A percentile compares a stretch with the other conserved stretches of the same genome.
Conservation (phyloP, 495 filamentous ascomycete species). For the Astrothelium subdiscretum region DNA sequence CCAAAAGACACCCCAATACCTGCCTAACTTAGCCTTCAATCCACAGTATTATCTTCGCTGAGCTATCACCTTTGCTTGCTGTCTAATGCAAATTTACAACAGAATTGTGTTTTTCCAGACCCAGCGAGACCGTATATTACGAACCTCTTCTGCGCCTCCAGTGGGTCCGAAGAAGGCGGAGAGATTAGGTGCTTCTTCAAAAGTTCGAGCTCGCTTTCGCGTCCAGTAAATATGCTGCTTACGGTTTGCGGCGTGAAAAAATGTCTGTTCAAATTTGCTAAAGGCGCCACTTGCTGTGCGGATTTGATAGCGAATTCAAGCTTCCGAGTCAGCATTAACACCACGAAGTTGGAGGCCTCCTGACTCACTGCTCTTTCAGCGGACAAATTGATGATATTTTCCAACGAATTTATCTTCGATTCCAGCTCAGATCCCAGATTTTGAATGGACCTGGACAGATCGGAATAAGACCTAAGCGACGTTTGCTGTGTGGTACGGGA, state of each 20-base stretch:
- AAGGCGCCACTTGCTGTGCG: not conserved
- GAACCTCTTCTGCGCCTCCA: constrained; percentile 12
- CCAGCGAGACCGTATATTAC: constrained; percentile 20
- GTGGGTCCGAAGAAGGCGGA: not conserved
- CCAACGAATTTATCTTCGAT: not conserved
- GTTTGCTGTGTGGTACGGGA: not conserved
- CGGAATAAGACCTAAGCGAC: not conserved
- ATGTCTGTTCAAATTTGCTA: not conserved
- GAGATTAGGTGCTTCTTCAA: not conserved
- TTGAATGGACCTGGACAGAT: not conserved
- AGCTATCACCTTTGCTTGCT: constrained; percentile 14
- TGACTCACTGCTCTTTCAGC: not conserved
- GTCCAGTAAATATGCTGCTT: not conserved
- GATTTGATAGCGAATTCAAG: not conserved
- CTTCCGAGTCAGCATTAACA: not conserved
- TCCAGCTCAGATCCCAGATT: not conserved
- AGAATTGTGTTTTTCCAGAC: constrained; percentile 31
- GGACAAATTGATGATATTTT: not conserved
- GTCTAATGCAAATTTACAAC: constrained; percentile 28
- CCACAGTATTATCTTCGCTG: not conserved
- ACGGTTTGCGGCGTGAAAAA: not conserved
- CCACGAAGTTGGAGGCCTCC: not conserved
- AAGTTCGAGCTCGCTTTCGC: not conserved
- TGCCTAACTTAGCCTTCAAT: not conserved
- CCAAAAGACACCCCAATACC: constrained; percentile 33